Evolutionary conservation across 768 basidiomycete genomes (phyloP).

Genomic region (Russula abietina): DNA sequence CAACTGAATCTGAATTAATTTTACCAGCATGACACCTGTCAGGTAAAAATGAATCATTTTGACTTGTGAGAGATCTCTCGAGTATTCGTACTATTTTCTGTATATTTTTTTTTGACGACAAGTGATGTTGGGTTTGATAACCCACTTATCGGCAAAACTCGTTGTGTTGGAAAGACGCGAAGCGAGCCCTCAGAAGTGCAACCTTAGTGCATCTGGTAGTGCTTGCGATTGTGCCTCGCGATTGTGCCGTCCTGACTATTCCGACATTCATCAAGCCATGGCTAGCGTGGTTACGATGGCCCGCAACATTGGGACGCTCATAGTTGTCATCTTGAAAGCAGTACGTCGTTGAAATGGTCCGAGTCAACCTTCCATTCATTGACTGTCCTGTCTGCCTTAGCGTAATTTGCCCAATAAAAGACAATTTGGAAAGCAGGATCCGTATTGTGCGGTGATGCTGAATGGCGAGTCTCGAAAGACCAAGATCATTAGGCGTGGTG

Average conservation of each 20-base stretch:
- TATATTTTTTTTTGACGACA: not conserved
- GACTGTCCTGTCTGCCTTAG: slow-evolving; percentile 34
- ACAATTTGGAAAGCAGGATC: slow-evolving; percentile 95
- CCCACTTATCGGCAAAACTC: not conserved
- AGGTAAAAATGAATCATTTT: too few species aligned
- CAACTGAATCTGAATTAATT: too few species aligned
- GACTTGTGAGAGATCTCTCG: too few species aligned
- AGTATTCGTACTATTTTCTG: too few species aligned
- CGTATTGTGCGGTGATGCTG: slow-evolving; percentile 77
- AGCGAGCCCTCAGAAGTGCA: too few species aligned
- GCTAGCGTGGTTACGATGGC: slow-evolving; percentile 50
- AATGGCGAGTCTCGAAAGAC: slow-evolving; percentile 84
- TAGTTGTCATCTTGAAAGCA: slow-evolving; percentile 90
- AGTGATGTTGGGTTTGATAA: not conserved
- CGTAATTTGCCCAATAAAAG: slow-evolving; percentile 86
- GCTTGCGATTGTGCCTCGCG: not conserved
- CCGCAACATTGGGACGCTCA: slow-evolving; percentile 85
- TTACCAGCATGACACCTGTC: too few species aligned
- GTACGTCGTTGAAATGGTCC: slow-evolving; percentile 43
- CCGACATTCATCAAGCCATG: not conserved
- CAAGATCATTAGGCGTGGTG: slow-evolving; percentile 91
- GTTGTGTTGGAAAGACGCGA: not conserved
- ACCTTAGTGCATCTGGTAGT: not conserved
- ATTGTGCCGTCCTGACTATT: not conserved
- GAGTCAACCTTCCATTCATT: not conserved